Percentiles rank a stretch among this genome's conserved stretches.
Evolutionary conservation across 306 rosid species (phyloP).

Genomic region (Prunus kanzakura): DNA sequence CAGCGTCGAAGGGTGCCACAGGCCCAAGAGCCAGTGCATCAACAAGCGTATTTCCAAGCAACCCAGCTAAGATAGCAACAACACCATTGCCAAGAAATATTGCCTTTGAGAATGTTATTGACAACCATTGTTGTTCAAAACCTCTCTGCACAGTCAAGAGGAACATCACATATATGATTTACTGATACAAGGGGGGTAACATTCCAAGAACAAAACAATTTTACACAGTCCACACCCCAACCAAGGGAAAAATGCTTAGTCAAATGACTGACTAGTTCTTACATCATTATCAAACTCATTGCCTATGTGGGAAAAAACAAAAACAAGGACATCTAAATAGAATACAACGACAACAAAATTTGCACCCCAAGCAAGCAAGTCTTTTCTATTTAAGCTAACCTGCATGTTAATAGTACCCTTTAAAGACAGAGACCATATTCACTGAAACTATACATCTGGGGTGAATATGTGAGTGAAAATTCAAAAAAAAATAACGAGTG

Average conservation of each 20-base stretch:
- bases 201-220: not conserved
- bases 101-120: slow-evolving; percentile 93
- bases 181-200: not conserved
- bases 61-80: slow-evolving; percentile 86
- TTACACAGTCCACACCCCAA: not conserved
- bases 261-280: not conserved
- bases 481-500: not conserved
- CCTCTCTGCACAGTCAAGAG: slow-evolving; percentile 61
- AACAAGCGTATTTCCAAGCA: slow-evolving; percentile 91
- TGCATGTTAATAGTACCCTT: not conserved
- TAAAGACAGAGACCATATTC: not conserved
- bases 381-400: not conserved
- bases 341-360: not conserved
- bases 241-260: not conserved
- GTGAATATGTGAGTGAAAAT: not conserved
- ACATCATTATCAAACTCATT: not conserved
- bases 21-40: slow-evolving; percentile 89
- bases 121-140: slow-evolving; percentile 96
- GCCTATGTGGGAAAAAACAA: not conserved
- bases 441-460: not conserved
- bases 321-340: not conserved
- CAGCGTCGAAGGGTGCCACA: slow-evolving; percentile 99
- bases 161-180: not conserved
- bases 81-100: slow-evolving; percentile 99
- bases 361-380: not conserved